Base-by-base conservation (phyloP, 371 early-diverging fungal species). In the Lichtheimia corymbifera region DNA sequence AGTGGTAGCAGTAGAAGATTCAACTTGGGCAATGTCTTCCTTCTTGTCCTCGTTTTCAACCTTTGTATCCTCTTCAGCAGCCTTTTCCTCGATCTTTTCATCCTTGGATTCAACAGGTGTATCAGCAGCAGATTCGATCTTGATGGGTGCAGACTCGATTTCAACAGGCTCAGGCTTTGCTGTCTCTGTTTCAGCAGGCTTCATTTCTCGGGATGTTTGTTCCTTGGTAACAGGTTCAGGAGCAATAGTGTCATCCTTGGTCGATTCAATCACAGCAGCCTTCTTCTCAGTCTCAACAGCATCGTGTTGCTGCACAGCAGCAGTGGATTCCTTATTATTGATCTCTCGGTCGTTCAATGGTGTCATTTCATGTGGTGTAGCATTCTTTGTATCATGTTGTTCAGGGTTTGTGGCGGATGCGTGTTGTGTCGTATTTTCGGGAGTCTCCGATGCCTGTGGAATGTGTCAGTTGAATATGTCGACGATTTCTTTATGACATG, bases 361-460 rank as follows among this genome's bases (percentile, higher is more conserved):
- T n/a, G n/a, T 47, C 47, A 17, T 18, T 18, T n/a, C n/a, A 45
- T 45, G 45, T 13, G 47, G 4, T 47, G 47, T 17, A 22, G n/a
- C 18, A 47, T 47, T 47, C 18, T 47, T n/a, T n/a, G n/a, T 47
- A 22, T 47, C 18, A 22, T 47, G 5, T 12, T 43, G 44, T 7
- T 47, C 47, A 22, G 18, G 5, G 45, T 45, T 45, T 15, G 45
- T 45, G 15, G 45, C 18, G 45, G 45, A 5, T 47, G 47, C 11
- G 47, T n/a, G 18, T 18, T n/a, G 22, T n/a, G 47, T 47, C 11
- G 17, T 17, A 17, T 17, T 22, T 22, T 47, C 47, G 22, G 47
- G 45, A 56, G 22, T 56, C 57, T 56, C 57, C 57, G 57, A 56
- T 45, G 41, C 45, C 57, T 56, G 54, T 54, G 54, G 30, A 54